Evolutionary conservation across 2,329 filamentous ascomycete species (phyloP).

Genomic region (Emmonsia crescens): DNA sequence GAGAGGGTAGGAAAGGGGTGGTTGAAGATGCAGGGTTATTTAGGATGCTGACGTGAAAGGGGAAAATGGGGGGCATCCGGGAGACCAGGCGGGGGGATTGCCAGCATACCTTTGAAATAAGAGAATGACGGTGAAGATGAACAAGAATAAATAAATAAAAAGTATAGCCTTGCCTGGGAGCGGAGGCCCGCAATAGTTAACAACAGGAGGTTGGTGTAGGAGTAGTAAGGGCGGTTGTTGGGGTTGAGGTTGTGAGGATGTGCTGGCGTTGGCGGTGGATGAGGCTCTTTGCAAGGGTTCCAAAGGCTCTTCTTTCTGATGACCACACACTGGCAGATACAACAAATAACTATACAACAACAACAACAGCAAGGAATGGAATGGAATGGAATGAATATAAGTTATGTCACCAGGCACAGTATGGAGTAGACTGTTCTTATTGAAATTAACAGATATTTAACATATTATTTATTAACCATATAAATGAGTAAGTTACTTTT

Average conservation of each 20-base stretch:
- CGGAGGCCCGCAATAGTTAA: conserved; percentile 1
- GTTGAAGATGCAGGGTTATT: not conserved
- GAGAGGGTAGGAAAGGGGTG: not conserved
- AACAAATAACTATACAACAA: not conserved
- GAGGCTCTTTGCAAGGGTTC: not conserved
- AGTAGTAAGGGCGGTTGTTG: not conserved
- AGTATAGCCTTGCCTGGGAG: not conserved
- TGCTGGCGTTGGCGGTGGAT: conserved; percentile 3
- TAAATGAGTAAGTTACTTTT: too few relatives aligned
- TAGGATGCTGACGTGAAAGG: not conserved
- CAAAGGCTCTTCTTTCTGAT: too few relatives aligned
- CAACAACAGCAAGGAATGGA: not conserved
- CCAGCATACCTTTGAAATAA: conserved; percentile 22
- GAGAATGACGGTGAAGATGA: conserved; percentile 22
- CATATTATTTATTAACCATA: too few relatives aligned
- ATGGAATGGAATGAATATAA: not conserved
- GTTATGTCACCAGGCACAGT: not conserved
- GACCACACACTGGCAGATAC: not conserved
- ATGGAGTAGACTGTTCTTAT: not conserved
- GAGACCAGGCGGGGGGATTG: too few relatives aligned
- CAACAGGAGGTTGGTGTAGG: not conserved
- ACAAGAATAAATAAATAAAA: conserved; percentile 11
- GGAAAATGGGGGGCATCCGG: not conserved
- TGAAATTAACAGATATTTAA: not conserved
- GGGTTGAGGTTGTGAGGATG: not conserved